Conservation (phyloP, 2,329 filamentous ascomycete species). For the Diaporthe australafricana region DNA sequence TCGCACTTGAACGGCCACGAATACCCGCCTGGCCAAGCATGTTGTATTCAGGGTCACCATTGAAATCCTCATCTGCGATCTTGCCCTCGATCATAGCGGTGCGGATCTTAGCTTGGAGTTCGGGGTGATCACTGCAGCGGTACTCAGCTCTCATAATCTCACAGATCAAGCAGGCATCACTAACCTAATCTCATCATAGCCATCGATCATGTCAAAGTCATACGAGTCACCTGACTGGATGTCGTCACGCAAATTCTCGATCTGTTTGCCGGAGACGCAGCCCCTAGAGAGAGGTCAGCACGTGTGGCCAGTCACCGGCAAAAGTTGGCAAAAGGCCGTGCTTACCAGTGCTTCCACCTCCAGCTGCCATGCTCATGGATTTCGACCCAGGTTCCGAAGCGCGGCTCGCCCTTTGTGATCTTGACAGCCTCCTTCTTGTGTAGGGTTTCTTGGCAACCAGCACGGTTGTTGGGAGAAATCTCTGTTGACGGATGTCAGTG, state of each 20-base stretch:
- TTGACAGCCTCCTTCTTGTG: constrained; percentile 80
- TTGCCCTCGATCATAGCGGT: constrained; percentile 81
- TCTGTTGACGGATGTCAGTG: constrained; percentile 63
- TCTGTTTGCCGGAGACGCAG: constrained; percentile 82
- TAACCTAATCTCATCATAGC: constrained; percentile 78
- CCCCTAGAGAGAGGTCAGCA: constrained; percentile 69
- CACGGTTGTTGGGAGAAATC: constrained; percentile 75
- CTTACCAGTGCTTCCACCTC: constrained; percentile 89
- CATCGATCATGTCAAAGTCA: constrained; percentile 79
- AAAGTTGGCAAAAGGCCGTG: constrained; percentile 1
- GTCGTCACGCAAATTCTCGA: constrained; percentile 72
- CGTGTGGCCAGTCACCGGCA: background rate
- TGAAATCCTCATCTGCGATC: constrained; percentile 88
- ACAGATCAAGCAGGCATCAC: constrained; percentile 40
- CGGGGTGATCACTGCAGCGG: constrained; percentile 58
- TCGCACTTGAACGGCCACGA: constrained; percentile 56
- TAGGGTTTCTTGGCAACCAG: constrained; percentile 77
- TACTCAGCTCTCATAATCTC: constrained; percentile 27
- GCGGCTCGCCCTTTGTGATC: constrained; percentile 82
- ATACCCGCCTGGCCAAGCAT: constrained; percentile 75
- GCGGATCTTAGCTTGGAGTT: constrained; percentile 79
- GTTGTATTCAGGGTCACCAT: constrained; percentile 82
- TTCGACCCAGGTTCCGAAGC: constrained; percentile 79
- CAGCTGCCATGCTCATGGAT: constrained; percentile 72
- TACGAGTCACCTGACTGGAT: constrained; percentile 59